Evolutionary conservation across 2,329 filamentous ascomycete genomes (phyloP), one percentile per base, ranked within the genome.

Genomic region (Metarhizium guizhouense): DNA sequence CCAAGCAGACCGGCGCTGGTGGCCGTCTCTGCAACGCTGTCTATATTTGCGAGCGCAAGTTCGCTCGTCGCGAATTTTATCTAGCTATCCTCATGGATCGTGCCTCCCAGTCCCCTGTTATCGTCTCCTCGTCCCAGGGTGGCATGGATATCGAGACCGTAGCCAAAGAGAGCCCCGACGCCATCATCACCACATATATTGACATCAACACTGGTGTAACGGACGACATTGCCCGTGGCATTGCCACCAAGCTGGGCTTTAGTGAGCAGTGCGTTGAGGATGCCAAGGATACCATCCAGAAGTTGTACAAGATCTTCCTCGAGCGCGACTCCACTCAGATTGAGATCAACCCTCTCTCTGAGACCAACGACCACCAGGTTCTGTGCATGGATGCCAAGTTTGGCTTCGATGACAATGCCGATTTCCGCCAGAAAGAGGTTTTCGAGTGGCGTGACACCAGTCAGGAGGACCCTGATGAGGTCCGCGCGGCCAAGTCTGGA

Each of bases 341-440:
- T 70, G 94, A 99, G 80, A 99, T 99, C 80, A 99, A 99, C 83
- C 94, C 94, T 60, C 85, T 99, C 51, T 95, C 91, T 54, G 94
- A 99, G 83, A 99, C 94, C 60, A 95, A 89, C 54, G 94, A 99
- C 77, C 93, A 97, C 83, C 83, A 96, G 78, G 94, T 99, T 56
- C 83, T 99, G 69, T 95, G 91, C 77, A 99, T 99, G 94, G 94
- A 99, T 73, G 94, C 94, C 75, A 99, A 99, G 82, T 90, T 99
- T 67, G 88, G 86, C 69, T 99, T 99, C 72, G 94, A 99, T 73
- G 94, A 99, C 82, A 99, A 99, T 73, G 94, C 94, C 71, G 90
- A 96, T 58, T 99, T 93, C 86, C 87, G 94, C 72, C 94, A 99
- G 78, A 88, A 96, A 83, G 93, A 97, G 66, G 78, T 96, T 65